Evolutionary conservation across 108 stramenopile species (phyloP), one percentile per base, ranked within the genome.

Genomic region (Nitzschia putrida): DNA sequence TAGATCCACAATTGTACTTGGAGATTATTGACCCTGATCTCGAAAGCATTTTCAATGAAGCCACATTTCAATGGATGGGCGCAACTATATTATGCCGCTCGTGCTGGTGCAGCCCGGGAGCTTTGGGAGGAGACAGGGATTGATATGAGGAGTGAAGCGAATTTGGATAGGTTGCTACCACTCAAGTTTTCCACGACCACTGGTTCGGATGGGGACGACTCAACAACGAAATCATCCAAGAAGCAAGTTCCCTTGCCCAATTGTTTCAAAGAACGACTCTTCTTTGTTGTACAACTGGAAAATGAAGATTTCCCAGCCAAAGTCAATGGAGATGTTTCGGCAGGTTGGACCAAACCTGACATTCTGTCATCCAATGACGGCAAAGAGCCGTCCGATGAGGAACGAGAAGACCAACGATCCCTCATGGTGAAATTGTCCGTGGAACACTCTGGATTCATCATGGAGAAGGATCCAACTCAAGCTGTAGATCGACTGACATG

Each of bases 51-150:
- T n/a, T n/a, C n/a, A n/a, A n/a, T n/a, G n/a, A 16, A 49, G 18
- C 4, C 14, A 4, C 47, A 49, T 18, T 23, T 26, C 2, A 2
- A 23, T 1, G 24, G 16, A 53, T 44, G 38, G 54, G 64, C 49
- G 55, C 77, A 81, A 52, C 54, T 94, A 2, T 44, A 81, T 18
- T 29, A 55, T 7, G 93, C 88, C 22, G 86, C 79, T 38, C 82
- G 79, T 71, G 72, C 71, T 20, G 93, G 90, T 16, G 81, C 81
- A 2, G 88, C 85, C 21, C 67, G 93, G 72, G 91, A 92, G 67
- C 44, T 94, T 5, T 94, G 58, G 63, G 90, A 91, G 77, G 93
- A 94, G 66, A 94, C 93, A 6, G 85, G 87, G 7, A 78, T 94
- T 7, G 89, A 94, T 79, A 42, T 89, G 25, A 61, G 88, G 26